These are phyloP conservation scores for Spathaspora passalidarum DNA, from an alignment of 805 yeast species.

Conservation along the genomic window DNA sequence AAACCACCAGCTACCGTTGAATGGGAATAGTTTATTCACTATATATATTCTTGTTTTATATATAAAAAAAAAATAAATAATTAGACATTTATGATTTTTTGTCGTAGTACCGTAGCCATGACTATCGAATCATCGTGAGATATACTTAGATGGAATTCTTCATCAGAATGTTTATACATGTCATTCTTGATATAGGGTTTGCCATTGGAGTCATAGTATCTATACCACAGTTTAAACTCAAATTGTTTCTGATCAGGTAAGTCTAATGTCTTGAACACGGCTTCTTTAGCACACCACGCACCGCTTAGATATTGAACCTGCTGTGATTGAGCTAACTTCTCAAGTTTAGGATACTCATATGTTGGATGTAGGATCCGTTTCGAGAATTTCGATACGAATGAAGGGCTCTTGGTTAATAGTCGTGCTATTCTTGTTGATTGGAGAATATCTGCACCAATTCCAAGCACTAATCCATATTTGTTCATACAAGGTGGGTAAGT, in stretches of 20 bases:
- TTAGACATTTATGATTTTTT: conserved; percentile 7
- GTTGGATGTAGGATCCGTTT: conserved; percentile 50
- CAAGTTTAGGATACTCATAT: conserved; percentile 37
- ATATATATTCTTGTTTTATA: neutral
- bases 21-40: conserved; percentile 69
- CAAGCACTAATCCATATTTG: conserved; percentile 21
- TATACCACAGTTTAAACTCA: conserved; percentile 59
- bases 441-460: conserved; percentile 60
- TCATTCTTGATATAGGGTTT: conserved; percentile 42
- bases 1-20: conserved; percentile 99
- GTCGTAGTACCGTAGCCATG: conserved; percentile 54
- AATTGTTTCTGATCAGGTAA: conserved; percentile 48
- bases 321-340: conserved; percentile 16
- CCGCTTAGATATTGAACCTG: conserved; percentile 45
- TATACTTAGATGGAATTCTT: conserved; percentile 50
- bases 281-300: conserved; percentile 74
- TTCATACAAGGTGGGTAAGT: too few relatives aligned
- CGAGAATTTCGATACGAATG: conserved; percentile 36
- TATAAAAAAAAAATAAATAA: neutral
- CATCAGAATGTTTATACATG: conserved; percentile 26
- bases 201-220: conserved; percentile 36
- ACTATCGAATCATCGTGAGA: conserved; percentile 67
- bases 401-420: conserved; percentile 33
- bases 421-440: conserved; percentile 42
- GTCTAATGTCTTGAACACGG: conserved; percentile 61